A percentile compares a stretch with the other conserved stretches of the same genome.
These are phyloP conservation scores for Triangularia verruculosa DNA, from an alignment of 2,329 filamentous ascomycete species.

Conservation along the genomic window DNA sequence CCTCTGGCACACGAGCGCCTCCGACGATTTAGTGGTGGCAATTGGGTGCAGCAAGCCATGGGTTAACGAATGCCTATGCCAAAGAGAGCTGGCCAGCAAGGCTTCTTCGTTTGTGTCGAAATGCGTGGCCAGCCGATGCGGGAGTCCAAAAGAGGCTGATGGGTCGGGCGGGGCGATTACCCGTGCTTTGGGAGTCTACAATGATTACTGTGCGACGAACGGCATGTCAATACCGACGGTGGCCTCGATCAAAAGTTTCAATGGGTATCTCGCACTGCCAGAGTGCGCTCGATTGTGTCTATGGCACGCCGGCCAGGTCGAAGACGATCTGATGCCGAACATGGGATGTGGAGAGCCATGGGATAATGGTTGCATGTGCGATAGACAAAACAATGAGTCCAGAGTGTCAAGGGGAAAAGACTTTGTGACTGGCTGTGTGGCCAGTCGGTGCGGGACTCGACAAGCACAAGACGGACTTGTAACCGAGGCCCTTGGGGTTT, in stretches of 20 bases:
- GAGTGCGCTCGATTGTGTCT: slow-evolving; percentile 10
- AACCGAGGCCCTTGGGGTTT: slow-evolving; percentile 1
- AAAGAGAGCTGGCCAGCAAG: slow-evolving; percentile 6
- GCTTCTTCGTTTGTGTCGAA: slow-evolving; percentile 8
- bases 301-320: neutral
- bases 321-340: slow-evolving; percentile 9
- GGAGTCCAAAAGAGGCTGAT: neutral
- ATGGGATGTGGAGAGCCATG: slow-evolving; percentile 12
- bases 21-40: neutral
- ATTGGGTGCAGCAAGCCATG: slow-evolving; percentile 13
- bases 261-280: neutral
- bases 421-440: slow-evolving; percentile 9
- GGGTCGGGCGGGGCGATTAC: neutral
- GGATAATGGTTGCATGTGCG: slow-evolving; percentile 13
- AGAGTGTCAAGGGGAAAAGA: neutral
- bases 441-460: slow-evolving; percentile 1
- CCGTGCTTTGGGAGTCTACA: slow-evolving; percentile 10
- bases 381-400: neutral
- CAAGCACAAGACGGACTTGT: neutral
- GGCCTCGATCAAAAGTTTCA: slow-evolving; percentile 11
- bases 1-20: slow-evolving; percentile 8
- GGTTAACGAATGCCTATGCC: slow-evolving; percentile 15
- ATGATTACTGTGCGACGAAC: slow-evolving; percentile 10
- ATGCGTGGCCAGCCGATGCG: slow-evolving; percentile 9
- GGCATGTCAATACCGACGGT: slow-evolving; percentile 10